A percentile compares a stretch with the other conserved stretches of the same genome.
phyloP scores from a whole-genome alignment of 2,329 filamentous ascomycete genomes.

The Penicillium oxalicum region DNA sequence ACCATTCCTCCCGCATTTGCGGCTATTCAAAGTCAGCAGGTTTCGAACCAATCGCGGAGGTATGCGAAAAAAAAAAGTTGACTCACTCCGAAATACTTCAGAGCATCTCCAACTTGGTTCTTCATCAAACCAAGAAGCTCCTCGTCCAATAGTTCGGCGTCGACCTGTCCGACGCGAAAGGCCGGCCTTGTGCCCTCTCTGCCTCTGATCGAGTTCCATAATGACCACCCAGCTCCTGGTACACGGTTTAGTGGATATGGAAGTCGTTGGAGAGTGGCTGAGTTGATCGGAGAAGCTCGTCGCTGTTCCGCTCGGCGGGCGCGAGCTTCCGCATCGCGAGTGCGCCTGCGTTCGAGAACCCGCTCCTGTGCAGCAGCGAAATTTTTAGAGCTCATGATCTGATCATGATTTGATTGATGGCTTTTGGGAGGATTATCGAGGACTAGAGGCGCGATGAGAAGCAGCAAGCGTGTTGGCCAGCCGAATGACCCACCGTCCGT shows the following conservation, averaged over 20 bases:
- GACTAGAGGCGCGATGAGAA: not conserved
- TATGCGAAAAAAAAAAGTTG: not conserved
- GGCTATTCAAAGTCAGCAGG: constrained; percentile 27
- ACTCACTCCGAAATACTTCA: constrained; percentile 75
- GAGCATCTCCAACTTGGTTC: constrained; percentile 75
- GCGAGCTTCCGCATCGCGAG: constrained; percentile 62
- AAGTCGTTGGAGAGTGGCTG: constrained; percentile 52
- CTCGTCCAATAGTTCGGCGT: constrained; percentile 90
- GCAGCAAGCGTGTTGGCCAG: not conserved
- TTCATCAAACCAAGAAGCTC: constrained; percentile 83
- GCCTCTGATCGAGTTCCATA: constrained; percentile 67
- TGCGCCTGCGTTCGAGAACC: constrained; percentile 71
- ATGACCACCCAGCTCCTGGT: constrained; percentile 34
- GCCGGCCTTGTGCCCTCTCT: constrained; percentile 75
- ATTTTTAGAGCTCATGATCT: constrained; percentile 54
- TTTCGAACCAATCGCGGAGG: not conserved
- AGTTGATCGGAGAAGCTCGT: constrained; percentile 46
- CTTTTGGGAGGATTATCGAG: not conserved
- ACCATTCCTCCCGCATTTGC: constrained; percentile 78
- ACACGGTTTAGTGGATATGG: constrained; percentile 59
- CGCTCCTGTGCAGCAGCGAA: constrained; percentile 88
- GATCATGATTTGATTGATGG: constrained; percentile 28
- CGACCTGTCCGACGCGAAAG: constrained; percentile 91
- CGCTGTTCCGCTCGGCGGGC: constrained; percentile 45
- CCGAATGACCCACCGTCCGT: constrained; percentile 1